Conservation (phyloP, 257 asterid genomes). For the Solanum sparsipilum region DNA sequence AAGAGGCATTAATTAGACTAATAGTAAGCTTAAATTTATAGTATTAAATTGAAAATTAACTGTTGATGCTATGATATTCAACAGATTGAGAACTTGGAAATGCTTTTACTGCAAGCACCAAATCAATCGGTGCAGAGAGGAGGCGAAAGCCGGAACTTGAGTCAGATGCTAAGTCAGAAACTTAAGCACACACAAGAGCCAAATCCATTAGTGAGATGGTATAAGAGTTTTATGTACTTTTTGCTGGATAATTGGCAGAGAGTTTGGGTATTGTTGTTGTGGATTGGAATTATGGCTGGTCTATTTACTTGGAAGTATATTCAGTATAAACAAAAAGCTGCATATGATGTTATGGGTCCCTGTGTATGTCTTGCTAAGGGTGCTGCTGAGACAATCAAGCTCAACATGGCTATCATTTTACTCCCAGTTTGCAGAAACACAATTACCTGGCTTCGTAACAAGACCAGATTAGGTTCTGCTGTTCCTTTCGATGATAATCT, state of each 20-base stretch:
- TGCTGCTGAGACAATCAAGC: conserved; percentile 91
- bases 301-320: conserved; percentile 67
- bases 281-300: conserved; percentile 86
- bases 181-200: conserved; percentile 51
- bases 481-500: conserved; percentile 84
- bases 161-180: conserved; percentile 84
- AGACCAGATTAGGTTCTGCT: conserved; percentile 45
- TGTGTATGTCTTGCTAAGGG: conserved; percentile 94
- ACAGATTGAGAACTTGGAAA: conserved; percentile 80
- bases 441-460: conserved; percentile 90
- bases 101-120: conserved; percentile 83
- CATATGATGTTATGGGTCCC: conserved; percentile 54
- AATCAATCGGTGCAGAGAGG: conserved; percentile 32
- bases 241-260: conserved; percentile 83
- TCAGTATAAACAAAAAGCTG: conserved; percentile 48
- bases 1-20: not conserved
- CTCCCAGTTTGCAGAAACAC: conserved; percentile 86
- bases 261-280: conserved; percentile 73
- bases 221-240: conserved; percentile 44
- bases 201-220: conserved; percentile 35
- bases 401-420: conserved; percentile 83
- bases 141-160: conserved; percentile 67
- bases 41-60: not conserved
- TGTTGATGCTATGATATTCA: not conserved
- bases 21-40: not conserved